Evolutionary conservation across 768 basidiomycete genomes (phyloP), one percentile per base, ranked within the genome.

Genomic region (Leccinum boreale): DNA sequence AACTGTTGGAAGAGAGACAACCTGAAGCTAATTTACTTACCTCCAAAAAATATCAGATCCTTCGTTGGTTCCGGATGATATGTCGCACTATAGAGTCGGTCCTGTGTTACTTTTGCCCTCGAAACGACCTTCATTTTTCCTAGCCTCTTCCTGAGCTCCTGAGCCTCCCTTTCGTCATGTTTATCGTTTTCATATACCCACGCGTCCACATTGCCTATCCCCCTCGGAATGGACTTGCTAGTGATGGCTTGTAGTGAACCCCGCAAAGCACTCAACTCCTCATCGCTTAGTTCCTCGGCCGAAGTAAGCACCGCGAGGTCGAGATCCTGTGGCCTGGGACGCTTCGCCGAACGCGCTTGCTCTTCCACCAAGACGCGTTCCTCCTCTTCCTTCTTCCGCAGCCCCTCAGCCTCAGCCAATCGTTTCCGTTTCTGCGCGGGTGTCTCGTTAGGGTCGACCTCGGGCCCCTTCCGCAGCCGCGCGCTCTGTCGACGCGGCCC

Each of bases 41-140:
- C 90, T 70, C 92, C 92, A 68, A 93, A 90, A 68, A 93, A 92
- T n/a, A 94, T 80, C 12, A 94, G 70, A 70, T 94, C 92, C 64
- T 89, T 91, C 12, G 85, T 81, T 19, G 79, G 77, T 62, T 90
- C 90, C 4, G 91, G 89, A 67, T 94, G 92, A 69, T 89, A 94
- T 14, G 83, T 84, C 31, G 88, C 85, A 60, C 86, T 85, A 64
- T 94, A 94, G 1, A 94, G 67, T 21, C 92, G 75, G 58, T 87
- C 80, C 60, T 83, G 76, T 1, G 87, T 91, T 8, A 93, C 90
- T 70, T 92, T 93, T 14, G 91, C 91, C 55, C 89, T 79, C 31
- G 89, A 82, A 2, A 89, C 78, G n/a, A 92, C 76, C 57, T 81
- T 83, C 68, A 93, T 65, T 31, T 74, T 72, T 56, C 78, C 68